Base-by-base conservation (phyloP, 1,284 basidiomycete genomes). In the Marasmius tenuissimus region DNA sequence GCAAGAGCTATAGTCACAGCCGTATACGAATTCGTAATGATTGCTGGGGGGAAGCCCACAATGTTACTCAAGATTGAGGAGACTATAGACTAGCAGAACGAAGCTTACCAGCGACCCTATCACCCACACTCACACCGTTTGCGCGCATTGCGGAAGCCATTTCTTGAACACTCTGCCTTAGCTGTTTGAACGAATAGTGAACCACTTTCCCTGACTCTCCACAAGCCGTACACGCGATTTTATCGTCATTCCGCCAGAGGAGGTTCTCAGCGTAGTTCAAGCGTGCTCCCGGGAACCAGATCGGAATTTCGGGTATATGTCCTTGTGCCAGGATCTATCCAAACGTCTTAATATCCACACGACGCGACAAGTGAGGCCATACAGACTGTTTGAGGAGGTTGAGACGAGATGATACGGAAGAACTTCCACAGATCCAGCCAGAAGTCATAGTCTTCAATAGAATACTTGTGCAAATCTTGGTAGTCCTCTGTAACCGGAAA, bases 231-330 rank as follows among this genome's bases (percentile, higher is more conserved):
- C 83, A 75, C 12, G 86, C 87, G 59, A 84, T 78, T 2, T 73
- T 74, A 63, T 88, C 87, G 66, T 87, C 85, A 61, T 79, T 77
- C 57, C 83, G 79, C 65, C 80, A 81, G 10, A 97, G 83, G 38
- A 94, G 77, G 73, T 96, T 97, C 76, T 97, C 94, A 20, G 94
- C 93, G 76, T 92, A 95, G 73, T 96, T 96, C 45, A 96, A 78
- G 18, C 83, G 79, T 0, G 91, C 83, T 18, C 81, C 87, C 1
- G 85, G 84, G 70, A 96, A 96, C 93, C 93, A 96, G 27, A 75
- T 74, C 0, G 91, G 92, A 27, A 91, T 85, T 66, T 91, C 88
- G 39, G 78, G 78, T 11, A 76, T 72, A 68, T 58, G 68, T 58
- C 74, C 85, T 69, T 71, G 76, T 63, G 68, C 71, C 2, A 84